Percentiles rank a stretch among this genome's conserved stretches.
phyloP scores from a whole-genome alignment of 805 yeast species.

The Pichia membranifaciens region DNA sequence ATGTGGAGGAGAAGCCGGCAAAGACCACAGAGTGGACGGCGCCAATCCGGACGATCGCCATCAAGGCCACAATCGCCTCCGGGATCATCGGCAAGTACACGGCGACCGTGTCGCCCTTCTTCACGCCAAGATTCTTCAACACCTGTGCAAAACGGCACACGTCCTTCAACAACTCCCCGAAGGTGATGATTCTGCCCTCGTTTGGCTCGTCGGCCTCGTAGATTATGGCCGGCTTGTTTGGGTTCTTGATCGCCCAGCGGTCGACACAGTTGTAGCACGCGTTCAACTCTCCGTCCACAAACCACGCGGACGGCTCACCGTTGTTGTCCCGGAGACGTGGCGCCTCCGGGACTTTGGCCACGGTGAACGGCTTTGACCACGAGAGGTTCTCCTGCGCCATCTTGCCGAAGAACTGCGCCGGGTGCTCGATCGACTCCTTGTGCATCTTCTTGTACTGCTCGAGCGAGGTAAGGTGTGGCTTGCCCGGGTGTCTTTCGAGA shows the following conservation, averaged over 20 bases:
- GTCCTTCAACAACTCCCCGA: constrained; percentile 63
- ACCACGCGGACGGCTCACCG: constrained; percentile 62
- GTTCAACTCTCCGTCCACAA: constrained; percentile 70
- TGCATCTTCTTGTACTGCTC: constrained; percentile 46
- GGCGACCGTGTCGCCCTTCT: constrained; percentile 81
- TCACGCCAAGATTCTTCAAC: constrained; percentile 57
- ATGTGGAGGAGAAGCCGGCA: constrained; percentile 77
- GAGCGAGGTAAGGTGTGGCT: constrained; percentile 43
- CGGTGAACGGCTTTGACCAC: constrained; percentile 50
- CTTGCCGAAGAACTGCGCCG: constrained; percentile 49
- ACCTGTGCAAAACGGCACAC: constrained; percentile 70
- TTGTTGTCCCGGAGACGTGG: constrained; percentile 41
- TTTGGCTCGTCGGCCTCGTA: constrained; percentile 79
- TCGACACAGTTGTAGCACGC: constrained; percentile 81
- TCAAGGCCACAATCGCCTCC: constrained; percentile 66
- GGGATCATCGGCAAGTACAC: constrained; percentile 85
- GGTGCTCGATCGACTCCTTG: constrained; percentile 51
- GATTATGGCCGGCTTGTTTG: constrained; percentile 66
- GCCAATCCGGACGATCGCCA: constrained; percentile 76
- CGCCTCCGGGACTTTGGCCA: constrained; percentile 38
- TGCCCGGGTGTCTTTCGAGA: constrained; percentile 37
- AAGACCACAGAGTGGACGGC: constrained; percentile 82
- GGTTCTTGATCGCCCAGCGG: constrained; percentile 67
- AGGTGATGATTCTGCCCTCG: constrained; percentile 57
- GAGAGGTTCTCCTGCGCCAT: constrained; percentile 43